Conservation (phyloP, 305 asterid genomes). For the Fraxinus sp. region DNA sequence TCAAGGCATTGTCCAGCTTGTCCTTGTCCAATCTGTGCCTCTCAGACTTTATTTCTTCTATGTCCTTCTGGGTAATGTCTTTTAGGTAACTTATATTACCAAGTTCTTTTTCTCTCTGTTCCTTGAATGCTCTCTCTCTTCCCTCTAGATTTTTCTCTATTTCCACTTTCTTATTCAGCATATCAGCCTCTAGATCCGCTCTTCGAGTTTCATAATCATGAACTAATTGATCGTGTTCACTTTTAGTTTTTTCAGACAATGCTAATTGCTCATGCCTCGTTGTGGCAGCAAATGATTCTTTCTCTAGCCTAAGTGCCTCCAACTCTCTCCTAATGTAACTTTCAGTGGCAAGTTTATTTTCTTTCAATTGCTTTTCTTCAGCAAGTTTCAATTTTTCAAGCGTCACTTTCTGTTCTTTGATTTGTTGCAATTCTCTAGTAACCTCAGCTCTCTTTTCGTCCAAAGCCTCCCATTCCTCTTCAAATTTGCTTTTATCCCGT, state of each 20-base stretch:
- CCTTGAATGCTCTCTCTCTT: conserved; percentile 53
- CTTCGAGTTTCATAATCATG: conserved; percentile 56
- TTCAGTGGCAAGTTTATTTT: conserved; percentile 51
- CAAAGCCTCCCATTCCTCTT: conserved; percentile 84
- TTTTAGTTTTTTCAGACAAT: conserved; percentile 49
- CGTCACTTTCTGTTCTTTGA: conserved; percentile 48
- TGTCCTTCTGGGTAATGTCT: conserved; percentile 45
- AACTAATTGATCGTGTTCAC: conserved; percentile 47
- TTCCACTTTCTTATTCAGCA: conserved; percentile 61
- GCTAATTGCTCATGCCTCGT: conserved; percentile 59
- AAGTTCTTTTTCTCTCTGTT: conserved; percentile 52
- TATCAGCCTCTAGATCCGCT: conserved; percentile 63
- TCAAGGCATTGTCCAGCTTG: conserved; percentile 43
- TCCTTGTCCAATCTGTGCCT: conserved; percentile 58
- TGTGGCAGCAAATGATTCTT: conserved; percentile 67
- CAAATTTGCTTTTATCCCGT: conserved; percentile 66
- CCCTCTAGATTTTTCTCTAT: conserved; percentile 49
- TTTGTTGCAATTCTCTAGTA: conserved; percentile 39
- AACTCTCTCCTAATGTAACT: conserved; percentile 55
- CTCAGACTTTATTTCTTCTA: conserved; percentile 46
- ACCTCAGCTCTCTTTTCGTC: conserved; percentile 70
- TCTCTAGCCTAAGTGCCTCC: conserved; percentile 67
- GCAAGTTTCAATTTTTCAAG: conserved; percentile 41
- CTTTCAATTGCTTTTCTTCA: conserved; percentile 52
- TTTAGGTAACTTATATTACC: conserved; percentile 40